These are phyloP conservation scores for Russula abietina DNA, from an alignment of 768 basidiomycete species.

Conservation along the genomic window DNA sequence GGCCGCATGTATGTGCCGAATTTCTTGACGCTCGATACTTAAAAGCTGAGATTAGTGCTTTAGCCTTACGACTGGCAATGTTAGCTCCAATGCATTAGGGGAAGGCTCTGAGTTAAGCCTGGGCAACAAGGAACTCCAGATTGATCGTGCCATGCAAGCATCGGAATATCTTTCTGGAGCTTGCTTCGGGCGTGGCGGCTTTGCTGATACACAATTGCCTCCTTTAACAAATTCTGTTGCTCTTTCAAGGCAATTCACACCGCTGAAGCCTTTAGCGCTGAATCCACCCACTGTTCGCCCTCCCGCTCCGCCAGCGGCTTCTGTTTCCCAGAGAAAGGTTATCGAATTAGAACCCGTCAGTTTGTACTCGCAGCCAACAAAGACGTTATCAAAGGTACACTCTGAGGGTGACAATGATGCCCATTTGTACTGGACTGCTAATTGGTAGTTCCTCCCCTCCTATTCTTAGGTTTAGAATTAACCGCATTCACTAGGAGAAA, in stretches of 20 bases:
- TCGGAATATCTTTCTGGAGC: constrained; percentile 57
- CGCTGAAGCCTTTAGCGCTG: constrained; percentile 30
- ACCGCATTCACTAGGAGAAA: constrained; percentile 51
- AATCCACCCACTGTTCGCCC: constrained; percentile 29
- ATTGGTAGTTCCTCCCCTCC: constrained; percentile 44
- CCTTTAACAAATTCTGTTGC: constrained; percentile 28
- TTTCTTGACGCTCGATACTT: not conserved
- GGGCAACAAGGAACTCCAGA: constrained; percentile 56
- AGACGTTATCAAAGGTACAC: constrained; percentile 11
- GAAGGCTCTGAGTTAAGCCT: constrained; percentile 38
- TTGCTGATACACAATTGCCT: constrained; percentile 25
- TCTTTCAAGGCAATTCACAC: constrained; percentile 31
- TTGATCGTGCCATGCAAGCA: constrained; percentile 52
- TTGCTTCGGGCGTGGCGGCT: constrained; percentile 47
- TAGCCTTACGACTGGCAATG: constrained; percentile 50
- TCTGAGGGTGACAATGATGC: constrained; percentile 15
- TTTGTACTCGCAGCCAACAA: constrained; percentile 13
- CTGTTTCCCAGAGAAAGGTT: constrained; percentile 28
- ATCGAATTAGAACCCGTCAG: constrained; percentile 40
- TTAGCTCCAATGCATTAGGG: constrained; percentile 33
- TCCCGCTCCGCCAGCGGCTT: constrained; percentile 24
- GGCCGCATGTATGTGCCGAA: constrained; percentile 50
- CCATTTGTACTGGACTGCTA: constrained; percentile 57
- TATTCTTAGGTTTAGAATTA: not conserved
- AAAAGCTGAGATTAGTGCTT: constrained; percentile 1